Evolutionary conservation across 352 stramenopile genomes (phyloP), one percentile per base, ranked within the genome.

Genomic region (Pythium insidiosum): DNA sequence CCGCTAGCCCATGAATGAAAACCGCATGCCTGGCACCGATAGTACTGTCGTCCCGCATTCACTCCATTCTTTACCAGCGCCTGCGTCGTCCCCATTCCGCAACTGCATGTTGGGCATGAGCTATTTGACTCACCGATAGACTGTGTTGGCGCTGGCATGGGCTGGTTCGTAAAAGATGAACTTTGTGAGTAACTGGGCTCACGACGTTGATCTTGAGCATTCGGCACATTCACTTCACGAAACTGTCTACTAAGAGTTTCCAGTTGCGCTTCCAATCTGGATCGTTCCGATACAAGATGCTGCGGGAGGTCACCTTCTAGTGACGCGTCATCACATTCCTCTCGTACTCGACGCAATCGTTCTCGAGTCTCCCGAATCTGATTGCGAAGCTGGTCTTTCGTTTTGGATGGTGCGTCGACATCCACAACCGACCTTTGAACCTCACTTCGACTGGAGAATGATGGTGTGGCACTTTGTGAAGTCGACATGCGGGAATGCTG

Each of bases 281-380:
- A 38, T 36, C 79, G 25, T 64, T 46, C 20, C 50, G 59, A 28
- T 67, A 60, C 31, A 1, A 63, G 31, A 86, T 71, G 16, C 66
- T 58, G 4, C 51, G 81, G 75, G 18, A 94, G 50, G 6, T 90
- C 76, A 20, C 78, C 81, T 56, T 91, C 73, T 3, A 94, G 48
- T 0, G 70, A 91, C 5, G 81, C 81, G 40, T 94, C 81, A 38
- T 94, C 81, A 35, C 77, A 90, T 29, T 84, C 74, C 50, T 94
- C 81, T 28, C 81, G 63, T 20, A 88, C 68, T 55, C 63, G 50
- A 4, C 81, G 73, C 0, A 94, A 53, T 38, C 73, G 59, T 23
- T 79, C 64, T 25, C 81, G 62, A 13, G 75, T 88, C 12, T 63
- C 43, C 48, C 84, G 73, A 25, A 94, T 94, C 18, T 50, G 51